Percentiles rank a stretch among this genome's conserved stretches.
Evolutionary conservation across 257 asterid genomes (phyloP).

Genomic region (Forsythia suspensa): DNA sequence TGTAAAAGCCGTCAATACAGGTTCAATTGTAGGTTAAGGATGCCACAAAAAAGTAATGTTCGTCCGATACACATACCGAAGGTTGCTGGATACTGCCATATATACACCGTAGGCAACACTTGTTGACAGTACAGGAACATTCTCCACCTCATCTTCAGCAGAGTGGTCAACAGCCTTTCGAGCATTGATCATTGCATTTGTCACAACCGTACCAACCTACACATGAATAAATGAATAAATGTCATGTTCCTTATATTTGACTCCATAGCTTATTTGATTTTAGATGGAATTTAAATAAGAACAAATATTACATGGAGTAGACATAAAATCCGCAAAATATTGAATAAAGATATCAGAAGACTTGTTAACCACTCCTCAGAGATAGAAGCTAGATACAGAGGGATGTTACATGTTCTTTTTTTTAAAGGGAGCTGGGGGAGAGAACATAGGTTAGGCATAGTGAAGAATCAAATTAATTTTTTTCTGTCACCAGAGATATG

Average conservation of each 20-base stretch:
- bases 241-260: constrained; percentile 4
- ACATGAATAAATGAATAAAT: constrained; percentile 14
- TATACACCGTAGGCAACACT: constrained; percentile 88
- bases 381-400: background rate
- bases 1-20: background rate
- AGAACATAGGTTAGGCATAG: background rate
- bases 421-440: no score
- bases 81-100: constrained; percentile 91
- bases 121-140: constrained; percentile 74
- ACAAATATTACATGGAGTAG: background rate
- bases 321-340: background rate
- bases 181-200: constrained; percentile 76
- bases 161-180: constrained; percentile 69
- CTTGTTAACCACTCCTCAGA: background rate
- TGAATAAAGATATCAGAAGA: background rate
- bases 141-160: constrained; percentile 58
- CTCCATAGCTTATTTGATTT: background rate
- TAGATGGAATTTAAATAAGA: no score
- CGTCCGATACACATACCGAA: constrained; percentile 57
- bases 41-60: background rate
- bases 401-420: background rate
- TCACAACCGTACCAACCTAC: constrained; percentile 79
- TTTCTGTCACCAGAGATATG: no score
- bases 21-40: background rate
- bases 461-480: no score